A percentile compares a stretch with the other conserved stretches of the same genome.
These are phyloP conservation scores for Triticum dicoccoides DNA, from an alignment of 176 grass and related monocot genomes.

Conservation along the genomic window DNA sequence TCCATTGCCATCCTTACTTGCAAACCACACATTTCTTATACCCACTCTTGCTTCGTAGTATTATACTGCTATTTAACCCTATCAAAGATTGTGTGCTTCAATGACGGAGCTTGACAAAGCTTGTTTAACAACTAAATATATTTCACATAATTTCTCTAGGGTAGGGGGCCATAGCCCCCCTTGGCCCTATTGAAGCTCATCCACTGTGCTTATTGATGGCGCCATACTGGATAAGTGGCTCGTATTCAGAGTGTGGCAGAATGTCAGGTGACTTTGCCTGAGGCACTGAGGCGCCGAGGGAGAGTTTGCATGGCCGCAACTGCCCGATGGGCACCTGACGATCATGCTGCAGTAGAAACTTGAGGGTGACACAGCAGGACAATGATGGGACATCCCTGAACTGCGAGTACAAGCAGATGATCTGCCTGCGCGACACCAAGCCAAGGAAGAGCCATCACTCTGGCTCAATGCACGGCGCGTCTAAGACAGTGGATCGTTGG, in stretches of 20 bases:
- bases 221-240: conserved; percentile 54
- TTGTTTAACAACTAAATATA: too few relatives aligned
- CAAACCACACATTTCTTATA: neutral
- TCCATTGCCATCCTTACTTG: neutral
- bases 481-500: too few relatives aligned
- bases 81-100: conserved; percentile 1
- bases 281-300: conserved; percentile 29
- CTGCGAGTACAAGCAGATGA: conserved; percentile 66
- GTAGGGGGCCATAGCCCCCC: too few relatives aligned
- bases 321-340: conserved; percentile 54
- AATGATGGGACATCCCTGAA: conserved; percentile 42
- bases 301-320: conserved; percentile 38
- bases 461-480: neutral
- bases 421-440: conserved; percentile 40
- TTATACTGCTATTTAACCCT: too few relatives aligned
- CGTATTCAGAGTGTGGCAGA: conserved; percentile 22
- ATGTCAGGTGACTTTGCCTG: conserved; percentile 22
- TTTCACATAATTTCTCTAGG: too few relatives aligned
- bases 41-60: neutral
- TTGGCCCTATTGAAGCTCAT: too few relatives aligned
- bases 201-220: conserved; percentile 16
- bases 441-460: neutral
- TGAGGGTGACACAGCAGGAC: conserved; percentile 59
- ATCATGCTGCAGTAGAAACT: conserved; percentile 55
- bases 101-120: too few relatives aligned